Conservation (phyloP, 345 rosid species). For the Luvunga scandens region DNA sequence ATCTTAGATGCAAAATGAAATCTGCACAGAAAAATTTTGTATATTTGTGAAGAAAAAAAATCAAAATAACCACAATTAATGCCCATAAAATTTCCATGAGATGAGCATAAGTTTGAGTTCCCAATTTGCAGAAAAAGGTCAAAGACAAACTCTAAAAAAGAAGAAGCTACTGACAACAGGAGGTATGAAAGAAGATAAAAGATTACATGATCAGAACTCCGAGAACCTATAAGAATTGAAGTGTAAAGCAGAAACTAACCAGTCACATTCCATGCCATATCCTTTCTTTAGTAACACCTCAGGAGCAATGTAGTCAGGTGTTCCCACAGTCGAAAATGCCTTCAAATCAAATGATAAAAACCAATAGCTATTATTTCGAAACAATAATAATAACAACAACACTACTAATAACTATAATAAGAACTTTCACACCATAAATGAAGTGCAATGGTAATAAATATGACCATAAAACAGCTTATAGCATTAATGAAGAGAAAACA, state of each 20-base stretch:
- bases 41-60: neutral
- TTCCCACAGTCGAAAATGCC: slow-evolving; percentile 99
- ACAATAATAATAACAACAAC: neutral
- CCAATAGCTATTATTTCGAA: neutral
- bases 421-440: slow-evolving; percentile 2
- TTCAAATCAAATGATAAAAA: slow-evolving; percentile 21
- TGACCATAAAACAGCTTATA: neutral
- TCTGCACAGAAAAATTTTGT: neutral
- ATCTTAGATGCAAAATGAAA: slow-evolving; percentile 4
- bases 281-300: slow-evolving; percentile 95
- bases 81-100: slow-evolving; percentile 1
- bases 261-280: slow-evolving; percentile 99
- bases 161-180: neutral
- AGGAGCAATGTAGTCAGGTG: slow-evolving; percentile 96
- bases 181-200: neutral
- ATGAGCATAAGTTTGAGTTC: slow-evolving; percentile 7
- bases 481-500: neutral
- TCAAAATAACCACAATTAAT: slow-evolving; percentile 10
- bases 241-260: slow-evolving; percentile 51
- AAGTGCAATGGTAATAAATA: slow-evolving; percentile 6
- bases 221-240: slow-evolving; percentile 12
- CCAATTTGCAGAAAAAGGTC: slow-evolving; percentile 2
- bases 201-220: neutral
- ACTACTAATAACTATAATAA: neutral
- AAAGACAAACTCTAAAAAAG: neutral